Conservation (phyloP, 495 filamentous ascomycete genomes). For the Aspergillus nanangensis region DNA sequence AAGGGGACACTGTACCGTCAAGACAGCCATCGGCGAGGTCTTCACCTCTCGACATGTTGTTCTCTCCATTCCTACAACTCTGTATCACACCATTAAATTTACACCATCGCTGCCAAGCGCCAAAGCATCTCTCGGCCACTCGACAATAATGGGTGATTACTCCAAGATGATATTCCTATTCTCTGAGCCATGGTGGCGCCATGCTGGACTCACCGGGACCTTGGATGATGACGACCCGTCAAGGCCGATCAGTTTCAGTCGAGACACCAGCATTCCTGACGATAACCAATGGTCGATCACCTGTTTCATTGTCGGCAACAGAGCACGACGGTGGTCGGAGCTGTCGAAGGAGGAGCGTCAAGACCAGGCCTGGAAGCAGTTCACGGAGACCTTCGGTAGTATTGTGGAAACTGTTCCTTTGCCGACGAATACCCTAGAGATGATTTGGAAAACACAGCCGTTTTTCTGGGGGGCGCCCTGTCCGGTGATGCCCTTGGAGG, state of each 20-base stretch:
- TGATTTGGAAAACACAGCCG: neutral
- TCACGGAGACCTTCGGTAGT: neutral
- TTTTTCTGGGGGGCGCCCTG: constrained; percentile 4
- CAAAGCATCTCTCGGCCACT: neutral
- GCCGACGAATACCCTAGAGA: neutral
- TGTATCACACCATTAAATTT: neutral
- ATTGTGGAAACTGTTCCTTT: neutral
- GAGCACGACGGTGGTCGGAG: neutral
- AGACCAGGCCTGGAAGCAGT: neutral
- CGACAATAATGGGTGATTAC: neutral
- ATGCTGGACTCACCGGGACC: neutral
- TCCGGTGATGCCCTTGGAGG: constrained; percentile 7
- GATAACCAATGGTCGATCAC: neutral
- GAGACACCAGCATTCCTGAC: neutral
- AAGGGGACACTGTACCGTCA: constrained; percentile 11
- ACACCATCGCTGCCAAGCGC: constrained; percentile 1
- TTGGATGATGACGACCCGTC: neutral
- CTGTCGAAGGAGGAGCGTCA: neutral
- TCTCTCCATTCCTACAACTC: neutral
- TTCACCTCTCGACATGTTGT: neutral
- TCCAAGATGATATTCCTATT: neutral
- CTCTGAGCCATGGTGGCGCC: neutral
- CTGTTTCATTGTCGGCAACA: neutral
- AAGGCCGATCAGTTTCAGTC: neutral
- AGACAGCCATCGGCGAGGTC: neutral